Evolutionary conservation across 2,329 filamentous ascomycete genomes (phyloP).

Genomic region (Decorospora gaudefroyi): DNA sequence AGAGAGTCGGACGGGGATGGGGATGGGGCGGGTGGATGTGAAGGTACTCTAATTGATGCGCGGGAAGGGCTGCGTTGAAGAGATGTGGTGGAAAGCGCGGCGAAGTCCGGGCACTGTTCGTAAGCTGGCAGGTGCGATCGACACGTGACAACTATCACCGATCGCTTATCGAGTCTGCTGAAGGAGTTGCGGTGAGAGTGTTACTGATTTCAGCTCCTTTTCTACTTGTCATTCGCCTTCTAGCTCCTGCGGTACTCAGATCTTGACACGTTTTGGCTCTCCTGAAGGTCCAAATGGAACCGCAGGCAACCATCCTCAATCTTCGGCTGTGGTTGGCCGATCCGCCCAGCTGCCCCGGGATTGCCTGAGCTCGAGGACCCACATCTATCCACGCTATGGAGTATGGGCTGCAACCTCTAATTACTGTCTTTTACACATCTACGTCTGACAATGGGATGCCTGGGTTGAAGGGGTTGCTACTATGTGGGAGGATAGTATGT

Average conservation of each 20-base stretch:
- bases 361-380: slow-evolving; percentile 30
- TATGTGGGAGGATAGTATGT: too few species aligned
- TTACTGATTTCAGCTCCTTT: slow-evolving; percentile 4
- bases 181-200: slow-evolving; percentile 26
- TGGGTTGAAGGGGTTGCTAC: too few species aligned
- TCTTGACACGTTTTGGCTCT: slow-evolving; percentile 44
- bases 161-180: slow-evolving; percentile 29
- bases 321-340: slow-evolving; percentile 26
- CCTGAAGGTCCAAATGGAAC: slow-evolving; percentile 21
- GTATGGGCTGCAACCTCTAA: not conserved
- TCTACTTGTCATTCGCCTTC: slow-evolving; percentile 22
- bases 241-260: slow-evolving; percentile 11
- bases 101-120: slow-evolving; percentile 34
- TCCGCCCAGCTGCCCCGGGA: slow-evolving; percentile 31
- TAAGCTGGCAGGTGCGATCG: slow-evolving; percentile 30
- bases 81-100: slow-evolving; percentile 39
- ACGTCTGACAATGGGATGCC: slow-evolving; percentile 1
- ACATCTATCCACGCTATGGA: slow-evolving; percentile 23
- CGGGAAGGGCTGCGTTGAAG: slow-evolving; percentile 47
- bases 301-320: slow-evolving; percentile 38
- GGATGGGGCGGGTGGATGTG: slow-evolving; percentile 44
- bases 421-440: not conserved
- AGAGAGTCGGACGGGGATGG: slow-evolving; percentile 43
- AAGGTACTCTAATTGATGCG: slow-evolving; percentile 49
- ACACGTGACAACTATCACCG: slow-evolving; percentile 40